phyloP scores from a whole-genome alignment of 192 early-diverging fungal species.

The Helicostylum pulchrum region DNA sequence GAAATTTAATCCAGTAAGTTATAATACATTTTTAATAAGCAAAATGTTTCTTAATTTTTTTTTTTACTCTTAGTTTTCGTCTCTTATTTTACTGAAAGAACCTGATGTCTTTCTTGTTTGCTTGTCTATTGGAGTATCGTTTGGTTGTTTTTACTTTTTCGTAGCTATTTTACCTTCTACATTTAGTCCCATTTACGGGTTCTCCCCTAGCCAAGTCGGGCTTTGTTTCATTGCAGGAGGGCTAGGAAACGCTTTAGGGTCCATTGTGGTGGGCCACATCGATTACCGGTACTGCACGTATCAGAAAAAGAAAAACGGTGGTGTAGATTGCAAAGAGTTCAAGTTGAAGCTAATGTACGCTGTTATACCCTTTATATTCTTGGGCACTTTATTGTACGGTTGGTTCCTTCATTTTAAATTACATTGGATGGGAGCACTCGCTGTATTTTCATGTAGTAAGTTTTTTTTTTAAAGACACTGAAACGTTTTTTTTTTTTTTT shows the following conservation, averaged over 20 bases:
- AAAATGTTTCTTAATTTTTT: neutral
- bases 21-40: neutral
- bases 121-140: slow-evolving; percentile 40
- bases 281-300: slow-evolving; percentile 3
- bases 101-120: slow-evolving; percentile 25
- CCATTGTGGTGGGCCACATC: slow-evolving; percentile 33
- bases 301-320: neutral
- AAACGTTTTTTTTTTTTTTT: neutral
- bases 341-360: slow-evolving; percentile 11
- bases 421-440: slow-evolving; percentile 6
- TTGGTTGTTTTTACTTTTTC: slow-evolving; percentile 49
- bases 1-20: slow-evolving; percentile 22
- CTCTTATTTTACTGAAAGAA: slow-evolving; percentile 15
- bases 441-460: slow-evolving; percentile 15
- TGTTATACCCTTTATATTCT: slow-evolving; percentile 15
- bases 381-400: slow-evolving; percentile 21
- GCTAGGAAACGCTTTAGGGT: slow-evolving; percentile 44
- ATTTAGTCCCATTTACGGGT: slow-evolving; percentile 39
- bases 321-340: slow-evolving; percentile 1
- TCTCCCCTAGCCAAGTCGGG: slow-evolving; percentile 43
- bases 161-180: slow-evolving; percentile 42
- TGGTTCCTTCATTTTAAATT: slow-evolving; percentile 15
- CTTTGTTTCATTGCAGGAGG: slow-evolving; percentile 47
- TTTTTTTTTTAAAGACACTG: neutral
- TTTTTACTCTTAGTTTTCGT: slow-evolving; percentile 1